Conservation (phyloP, 768 basidiomycete species). For the Kwoniella dendrophila region DNA sequence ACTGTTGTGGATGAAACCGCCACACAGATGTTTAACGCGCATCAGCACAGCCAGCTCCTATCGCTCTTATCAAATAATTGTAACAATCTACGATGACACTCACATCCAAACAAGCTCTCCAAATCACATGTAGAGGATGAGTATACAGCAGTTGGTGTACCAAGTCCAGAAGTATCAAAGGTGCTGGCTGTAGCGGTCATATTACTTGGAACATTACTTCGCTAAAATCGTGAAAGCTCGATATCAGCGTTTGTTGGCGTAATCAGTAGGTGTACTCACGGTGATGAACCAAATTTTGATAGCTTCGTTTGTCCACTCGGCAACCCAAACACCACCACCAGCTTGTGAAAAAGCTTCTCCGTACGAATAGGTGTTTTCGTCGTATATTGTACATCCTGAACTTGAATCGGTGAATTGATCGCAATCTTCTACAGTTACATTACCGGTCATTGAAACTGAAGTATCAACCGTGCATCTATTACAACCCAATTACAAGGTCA, state of each 20-base stretch:
- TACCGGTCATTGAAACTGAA: constrained; percentile 2
- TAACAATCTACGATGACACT: constrained; percentile 31
- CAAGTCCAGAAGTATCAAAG: constrained; percentile 60
- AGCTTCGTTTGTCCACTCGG: constrained; percentile 65
- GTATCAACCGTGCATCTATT: constrained; percentile 7
- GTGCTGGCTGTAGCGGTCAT: constrained; percentile 60
- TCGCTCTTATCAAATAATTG: not conserved
- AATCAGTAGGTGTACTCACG: constrained; percentile 5
- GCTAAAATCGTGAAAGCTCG: constrained; percentile 17
- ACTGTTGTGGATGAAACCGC: too few relatives aligned
- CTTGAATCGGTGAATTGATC: constrained; percentile 58
- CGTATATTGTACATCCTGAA: constrained; percentile 68
- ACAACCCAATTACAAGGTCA: not conserved
- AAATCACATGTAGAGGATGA: constrained; percentile 64
- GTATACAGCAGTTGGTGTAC: constrained; percentile 71
- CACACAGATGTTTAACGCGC: too few relatives aligned
- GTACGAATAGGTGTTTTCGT: constrained; percentile 64
- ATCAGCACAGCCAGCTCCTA: too few relatives aligned
- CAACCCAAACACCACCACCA: constrained; percentile 74
- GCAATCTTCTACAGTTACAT: constrained; percentile 2
- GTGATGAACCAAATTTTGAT: constrained; percentile 68
- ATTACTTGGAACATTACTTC: constrained; percentile 37
- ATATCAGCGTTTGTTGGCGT: not conserved
- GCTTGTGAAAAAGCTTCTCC: constrained; percentile 68
- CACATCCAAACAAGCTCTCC: constrained; percentile 48